Conservation (phyloP, 805 yeast species). For the Candida parachauliodes region DNA sequence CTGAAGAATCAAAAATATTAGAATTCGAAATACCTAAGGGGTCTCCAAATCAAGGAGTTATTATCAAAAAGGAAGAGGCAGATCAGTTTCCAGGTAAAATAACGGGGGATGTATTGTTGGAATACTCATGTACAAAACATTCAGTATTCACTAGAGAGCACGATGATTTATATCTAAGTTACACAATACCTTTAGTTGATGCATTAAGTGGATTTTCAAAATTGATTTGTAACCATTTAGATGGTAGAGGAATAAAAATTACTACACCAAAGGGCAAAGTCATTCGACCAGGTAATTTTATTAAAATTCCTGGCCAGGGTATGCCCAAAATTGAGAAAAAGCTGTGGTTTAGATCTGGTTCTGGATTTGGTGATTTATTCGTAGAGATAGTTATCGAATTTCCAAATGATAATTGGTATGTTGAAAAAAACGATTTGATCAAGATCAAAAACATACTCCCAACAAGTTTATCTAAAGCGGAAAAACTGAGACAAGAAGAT, state of each 20-base stretch:
- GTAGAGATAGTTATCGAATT: constrained; percentile 70
- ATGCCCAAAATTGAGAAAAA: constrained; percentile 59
- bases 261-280: constrained; percentile 77
- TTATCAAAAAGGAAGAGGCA: constrained; percentile 64
- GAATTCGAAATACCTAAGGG: constrained; percentile 80
- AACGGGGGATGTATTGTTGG: constrained; percentile 76
- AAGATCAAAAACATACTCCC: constrained; percentile 58
- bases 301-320: constrained; percentile 70
- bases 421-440: constrained; percentile 62
- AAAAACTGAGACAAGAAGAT: constrained; percentile 15
- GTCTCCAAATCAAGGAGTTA: constrained; percentile 54
- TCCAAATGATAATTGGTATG: constrained; percentile 82
- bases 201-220: constrained; percentile 80
- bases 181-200: constrained; percentile 67
- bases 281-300: constrained; percentile 66
- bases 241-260: constrained; percentile 68
- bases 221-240: constrained; percentile 66
- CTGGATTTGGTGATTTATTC: constrained; percentile 62
- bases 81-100: constrained; percentile 71
- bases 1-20: constrained; percentile 64
- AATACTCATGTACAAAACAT: constrained; percentile 50
- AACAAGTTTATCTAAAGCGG: constrained; percentile 19
- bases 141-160: constrained; percentile 52
- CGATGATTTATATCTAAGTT: constrained; percentile 59
- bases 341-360: constrained; percentile 27